Evolutionary conservation across 768 basidiomycete genomes (phyloP), one percentile per base, ranked within the genome.

Genomic region (Boletellus sp.): DNA sequence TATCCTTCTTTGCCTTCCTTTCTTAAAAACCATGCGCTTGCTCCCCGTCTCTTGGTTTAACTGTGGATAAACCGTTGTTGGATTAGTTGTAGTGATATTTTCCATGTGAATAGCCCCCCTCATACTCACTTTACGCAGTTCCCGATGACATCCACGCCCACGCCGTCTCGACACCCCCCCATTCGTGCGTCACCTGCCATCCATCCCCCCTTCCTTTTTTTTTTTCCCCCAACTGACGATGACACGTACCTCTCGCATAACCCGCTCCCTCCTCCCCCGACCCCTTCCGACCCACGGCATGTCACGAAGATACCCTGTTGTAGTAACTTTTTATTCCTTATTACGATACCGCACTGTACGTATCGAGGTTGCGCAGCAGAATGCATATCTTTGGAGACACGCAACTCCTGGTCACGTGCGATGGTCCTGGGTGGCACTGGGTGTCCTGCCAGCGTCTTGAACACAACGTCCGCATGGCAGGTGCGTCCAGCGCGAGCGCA

Each of bases 271-370:
- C 26, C 22, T 28, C 6, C 45, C 51, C 39, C 45, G 36, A n/a
- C 24, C 32, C 5, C 35, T 8, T 26, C 24, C 24, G n/a, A n/a
- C 8, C 24, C 48, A 11, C 38, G 48, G 57, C 66, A 66, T 47
- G 59, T 64, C 65, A 68, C 62, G 64, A 60, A 64, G 64, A 66
- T 66, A 66, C 65, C 67, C 65, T 59, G 67, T 66, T 68, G 64
- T 59, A 50, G 66, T 68, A 51, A 57, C 61, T 57, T 48, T 53
- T 59, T 61, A 51, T 54, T 52, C 19, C 20, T 65, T 56, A 56
- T 60, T 60, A 38, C 56, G 61, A 50, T 68, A 57, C 57, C 48
- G n/a, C 41, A 45, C 48, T 36, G 28, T 62, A 60, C 42, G 55
- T 68, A 66, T 54, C 53, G 52, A 57, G 47, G 67, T 64, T 66